phyloP scores from a whole-genome alignment of 345 rosid genomes.

The Nephelium lappaceum region DNA sequence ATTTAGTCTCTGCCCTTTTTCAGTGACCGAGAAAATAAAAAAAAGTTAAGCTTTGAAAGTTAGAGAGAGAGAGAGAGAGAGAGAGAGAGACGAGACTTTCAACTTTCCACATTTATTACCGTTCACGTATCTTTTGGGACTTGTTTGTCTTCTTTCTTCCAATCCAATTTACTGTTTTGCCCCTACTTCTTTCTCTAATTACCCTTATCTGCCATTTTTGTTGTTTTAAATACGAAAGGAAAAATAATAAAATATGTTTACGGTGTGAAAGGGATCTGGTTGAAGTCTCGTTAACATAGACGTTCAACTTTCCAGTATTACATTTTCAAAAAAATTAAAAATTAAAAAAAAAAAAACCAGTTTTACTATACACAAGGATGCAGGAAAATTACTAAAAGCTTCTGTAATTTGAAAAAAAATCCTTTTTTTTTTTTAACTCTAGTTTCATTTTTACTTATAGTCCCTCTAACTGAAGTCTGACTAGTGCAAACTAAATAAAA shows the following conservation, averaged over 20 bases:
- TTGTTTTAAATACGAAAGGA: too few species aligned
- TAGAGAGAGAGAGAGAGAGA: constrained; percentile 22
- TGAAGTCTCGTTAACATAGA: neutral
- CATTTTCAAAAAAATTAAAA: too few species aligned
- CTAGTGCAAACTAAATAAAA: too few species aligned
- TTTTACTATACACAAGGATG: too few species aligned
- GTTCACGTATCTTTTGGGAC: constrained; percentile 37
- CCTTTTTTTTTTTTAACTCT: too few species aligned
- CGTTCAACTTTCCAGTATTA: too few species aligned
- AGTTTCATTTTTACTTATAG: too few species aligned
- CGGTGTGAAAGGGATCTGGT: too few species aligned
- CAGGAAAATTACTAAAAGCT: too few species aligned
- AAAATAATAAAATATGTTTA: neutral
- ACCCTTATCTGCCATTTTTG: neutral
- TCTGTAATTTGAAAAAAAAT: too few species aligned
- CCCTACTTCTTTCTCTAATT: neutral
- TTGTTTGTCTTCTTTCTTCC: neutral
- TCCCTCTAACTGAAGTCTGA: too few species aligned
- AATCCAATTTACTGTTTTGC: constrained; percentile 6
- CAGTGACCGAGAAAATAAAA: constrained; percentile 25
- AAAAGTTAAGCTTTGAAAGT: constrained; percentile 14
- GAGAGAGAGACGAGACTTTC: constrained; percentile 31
- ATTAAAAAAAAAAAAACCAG: too few species aligned
- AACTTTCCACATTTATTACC: constrained; percentile 69
- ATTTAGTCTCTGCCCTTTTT: constrained; percentile 35